Evolutionary conservation across 1,284 basidiomycete species (phyloP), one percentile per base, ranked within the genome.

Genomic region (Cutaneotrichosporon sp.): DNA sequence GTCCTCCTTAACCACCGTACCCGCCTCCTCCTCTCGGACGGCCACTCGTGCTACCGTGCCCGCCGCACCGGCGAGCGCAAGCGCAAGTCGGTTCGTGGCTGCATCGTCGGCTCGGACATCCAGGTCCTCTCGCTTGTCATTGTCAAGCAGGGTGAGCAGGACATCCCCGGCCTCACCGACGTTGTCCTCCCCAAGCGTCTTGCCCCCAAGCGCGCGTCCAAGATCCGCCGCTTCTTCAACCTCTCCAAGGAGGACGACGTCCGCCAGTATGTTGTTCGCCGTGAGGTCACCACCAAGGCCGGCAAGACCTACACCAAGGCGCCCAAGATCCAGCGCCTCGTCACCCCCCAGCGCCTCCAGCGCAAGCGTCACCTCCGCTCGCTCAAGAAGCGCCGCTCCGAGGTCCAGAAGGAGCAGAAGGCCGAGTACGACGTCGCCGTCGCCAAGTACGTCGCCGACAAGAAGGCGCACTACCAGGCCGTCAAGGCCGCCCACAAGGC

Each of bases 201-300:
- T 72, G 95, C 95, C 72, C 74, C 75, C 72, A 79, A 84, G 89
- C 84, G 92, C 72, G 91, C 91, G 68, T 91, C 90, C 68, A 93
- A 94, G 87, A 98, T 98, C 84, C 87, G 95, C 81, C 88, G 85
- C 80, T 97, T 98, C 88, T 99, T 98, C 88, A 97, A 97, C 87
- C 85, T 98, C 80, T 86, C 87, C 84, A 98, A 98, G 88, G 91
- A 96, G 79, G 96, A 98, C 79, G 96, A 98, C 83, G 95, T 98
- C 67, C 89, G 92, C 83, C 93, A 97, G 84, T 98, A 97, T 81
- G 92, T 98, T 74, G 88, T 97, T 74, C 69, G 70, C 76, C 85
- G 93, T 74, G 93, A 97, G 84, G 92, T 98, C 63, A 88, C 84
- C 83, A 89, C 90, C 81, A 97, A 97, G 89, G 94, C 96, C 85